These are phyloP conservation scores for Pezizomycotina sp. DNA, from an alignment of 2,329 filamentous ascomycete species.

Conservation along the genomic window DNA sequence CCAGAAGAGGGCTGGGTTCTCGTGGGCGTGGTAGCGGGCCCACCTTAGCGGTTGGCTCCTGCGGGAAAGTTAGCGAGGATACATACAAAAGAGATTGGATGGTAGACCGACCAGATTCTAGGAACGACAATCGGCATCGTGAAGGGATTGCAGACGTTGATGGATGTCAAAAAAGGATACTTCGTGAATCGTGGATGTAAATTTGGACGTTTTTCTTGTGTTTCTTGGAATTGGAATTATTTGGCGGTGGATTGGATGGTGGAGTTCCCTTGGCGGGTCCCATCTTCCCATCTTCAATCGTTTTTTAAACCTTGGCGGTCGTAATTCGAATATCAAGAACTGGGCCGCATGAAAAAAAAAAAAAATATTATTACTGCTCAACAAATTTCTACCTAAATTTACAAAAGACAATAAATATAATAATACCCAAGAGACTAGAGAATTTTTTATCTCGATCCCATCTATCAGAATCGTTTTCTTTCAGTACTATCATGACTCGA, in stretches of 20 bases:
- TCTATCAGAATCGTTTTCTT: no score
- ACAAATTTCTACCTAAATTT: no score
- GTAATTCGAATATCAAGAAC: neutral
- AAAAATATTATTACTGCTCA: no score
- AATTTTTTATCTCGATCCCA: neutral
- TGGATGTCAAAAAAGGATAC: neutral
- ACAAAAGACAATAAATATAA: neutral
- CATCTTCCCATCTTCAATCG: neutral
- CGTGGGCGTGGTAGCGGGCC: conserved; percentile 70
- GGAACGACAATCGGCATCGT: neutral
- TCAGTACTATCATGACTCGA: no score
- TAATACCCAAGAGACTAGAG: neutral
- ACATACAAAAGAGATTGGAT: conserved; percentile 1
- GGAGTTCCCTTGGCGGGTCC: neutral
- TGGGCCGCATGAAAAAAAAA: no score
- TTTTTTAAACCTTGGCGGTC: neutral
- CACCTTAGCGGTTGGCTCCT: conserved; percentile 65
- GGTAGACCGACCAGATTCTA: neutral
- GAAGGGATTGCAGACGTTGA: neutral
- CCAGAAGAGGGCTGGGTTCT: conserved; percentile 85
- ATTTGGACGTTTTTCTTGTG: neutral
- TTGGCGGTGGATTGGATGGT: neutral
- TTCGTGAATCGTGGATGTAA: neutral
- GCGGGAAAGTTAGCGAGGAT: no score
- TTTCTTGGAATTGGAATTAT: neutral